Evolutionary conservation across 2,329 filamentous ascomycete genomes (phyloP).

Genomic region (Gnomoniopsis smithogilvyi): DNA sequence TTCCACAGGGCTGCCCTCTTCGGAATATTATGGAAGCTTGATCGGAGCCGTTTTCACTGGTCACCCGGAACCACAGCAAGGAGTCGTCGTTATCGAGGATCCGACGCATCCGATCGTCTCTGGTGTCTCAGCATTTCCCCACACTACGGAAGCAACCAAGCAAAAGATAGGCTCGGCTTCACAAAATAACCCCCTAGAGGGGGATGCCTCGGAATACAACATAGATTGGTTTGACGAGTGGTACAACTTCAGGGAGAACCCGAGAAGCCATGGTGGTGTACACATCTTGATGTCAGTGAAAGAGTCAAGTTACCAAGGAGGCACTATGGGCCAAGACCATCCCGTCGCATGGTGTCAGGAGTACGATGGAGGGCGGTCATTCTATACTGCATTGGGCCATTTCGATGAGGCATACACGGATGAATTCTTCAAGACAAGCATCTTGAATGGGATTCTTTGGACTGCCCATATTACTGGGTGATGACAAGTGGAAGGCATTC

Average conservation of each 20-base stretch:
- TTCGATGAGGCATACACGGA: conserved; percentile 37
- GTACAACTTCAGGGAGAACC: conserved; percentile 38
- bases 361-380: conserved; percentile 35
- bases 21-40: conserved; percentile 35
- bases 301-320: conserved; percentile 33
- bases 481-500: neutral
- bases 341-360: conserved; percentile 38
- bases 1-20: conserved; percentile 29
- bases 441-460: conserved; percentile 27
- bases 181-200: neutral
- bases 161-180: neutral
- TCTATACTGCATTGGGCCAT: conserved; percentile 40
- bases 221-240: conserved; percentile 38
- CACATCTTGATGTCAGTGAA: conserved; percentile 34
- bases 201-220: neutral
- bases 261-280: conserved; percentile 24
- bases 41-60: conserved; percentile 36
- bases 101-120: conserved; percentile 28
- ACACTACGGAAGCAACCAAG: neutral
- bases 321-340: conserved; percentile 33
- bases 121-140: conserved; percentile 3
- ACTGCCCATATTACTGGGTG: conserved; percentile 14
- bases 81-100: conserved; percentile 28
- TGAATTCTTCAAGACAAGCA: conserved; percentile 24
- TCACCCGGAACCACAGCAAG: conserved; percentile 35